Evolutionary conservation across 73 alveolate genomes (phyloP), one percentile per base, ranked within the genome.

Genomic region (Durusdinium trenchii): DNA sequence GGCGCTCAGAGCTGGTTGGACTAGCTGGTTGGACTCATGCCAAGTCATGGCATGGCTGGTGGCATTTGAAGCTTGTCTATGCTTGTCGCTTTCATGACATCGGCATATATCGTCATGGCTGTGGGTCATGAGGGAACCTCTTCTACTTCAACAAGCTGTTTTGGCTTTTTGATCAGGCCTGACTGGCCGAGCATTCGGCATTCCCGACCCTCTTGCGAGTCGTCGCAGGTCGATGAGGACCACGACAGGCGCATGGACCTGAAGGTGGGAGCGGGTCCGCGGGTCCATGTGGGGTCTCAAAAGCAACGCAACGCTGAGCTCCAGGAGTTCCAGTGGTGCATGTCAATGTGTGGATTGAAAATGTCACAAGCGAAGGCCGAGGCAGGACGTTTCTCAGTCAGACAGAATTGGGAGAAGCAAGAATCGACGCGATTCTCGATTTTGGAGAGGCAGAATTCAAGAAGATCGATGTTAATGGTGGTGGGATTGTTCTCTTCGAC

Each of bases 121-220:
- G n/a, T 18, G 28, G 23, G 43, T 43, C 32, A 28, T 30, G 43
- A 91, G 89, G 91, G 28, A 93, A 93, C 83, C 93, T 93, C n/a
- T 93, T 93, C 82, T 93, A 93, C 64, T 93, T 93, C 99, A 93
- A 93, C 99, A 93, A 93, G 93, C 99, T 93, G 43, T 93, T 62
- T 67, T 93, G 99, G 99, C 91, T 93, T n/a, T 93, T 93, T 57
- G 99, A 93, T 30, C 99, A 93, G 99, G 91, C 69, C 6, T 28
- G 5, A 18, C 50, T 14, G 30, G 6, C 16, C 40, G 51, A 26
- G 40, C 28, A 12, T 32, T 30, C 26, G 54, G 46, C 51, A 46
- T 67, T 67, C 9, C 5, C 42, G 5, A 30, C 14, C 62, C 42
- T 20, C 45, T 1, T 81, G 69, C 32, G 30, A 23, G 73, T 28